Evolutionary conservation across 2,329 filamentous ascomycete genomes (phyloP).

Genomic region (Fusarium sp.): DNA sequence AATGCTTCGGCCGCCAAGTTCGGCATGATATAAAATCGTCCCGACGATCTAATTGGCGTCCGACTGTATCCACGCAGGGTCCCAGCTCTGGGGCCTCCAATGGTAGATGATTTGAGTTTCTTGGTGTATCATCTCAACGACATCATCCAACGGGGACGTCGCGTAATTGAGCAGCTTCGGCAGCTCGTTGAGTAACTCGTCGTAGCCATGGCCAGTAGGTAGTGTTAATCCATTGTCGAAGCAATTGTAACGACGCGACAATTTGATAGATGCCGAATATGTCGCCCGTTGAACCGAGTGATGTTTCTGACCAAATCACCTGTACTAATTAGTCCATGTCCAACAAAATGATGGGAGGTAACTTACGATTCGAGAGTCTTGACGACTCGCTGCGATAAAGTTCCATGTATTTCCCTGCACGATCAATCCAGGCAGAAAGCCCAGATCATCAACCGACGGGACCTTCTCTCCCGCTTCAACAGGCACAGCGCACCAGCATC

Average conservation of each 20-base stretch:
- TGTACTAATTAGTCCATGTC: background rate
- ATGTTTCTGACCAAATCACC: background rate
- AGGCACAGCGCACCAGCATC: background rate
- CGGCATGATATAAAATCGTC: background rate
- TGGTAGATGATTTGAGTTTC: background rate
- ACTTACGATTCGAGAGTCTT: background rate
- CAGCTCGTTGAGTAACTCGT: background rate
- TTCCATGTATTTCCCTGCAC: slow-evolving; percentile 13
- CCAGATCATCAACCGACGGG: background rate
- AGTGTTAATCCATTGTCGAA: background rate
- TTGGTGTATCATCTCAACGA: background rate
- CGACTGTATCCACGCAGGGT: background rate
- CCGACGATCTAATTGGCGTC: background rate
- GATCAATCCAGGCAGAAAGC: slow-evolving; percentile 9
- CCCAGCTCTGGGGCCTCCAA: background rate
- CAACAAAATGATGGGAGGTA: background rate
- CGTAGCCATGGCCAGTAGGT: background rate
- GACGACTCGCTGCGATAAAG: slow-evolving; percentile 6
- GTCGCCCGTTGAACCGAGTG: background rate
- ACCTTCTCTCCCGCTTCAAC: background rate
- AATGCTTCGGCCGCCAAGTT: background rate
- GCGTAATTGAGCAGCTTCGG: background rate
- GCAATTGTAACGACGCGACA: slow-evolving; percentile 2
- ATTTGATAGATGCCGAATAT: slow-evolving; percentile 11
- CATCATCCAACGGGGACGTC: background rate